Conservation (phyloP, 1,284 basidiomycete genomes). For the Ceraceosorus bombacis region DNA sequence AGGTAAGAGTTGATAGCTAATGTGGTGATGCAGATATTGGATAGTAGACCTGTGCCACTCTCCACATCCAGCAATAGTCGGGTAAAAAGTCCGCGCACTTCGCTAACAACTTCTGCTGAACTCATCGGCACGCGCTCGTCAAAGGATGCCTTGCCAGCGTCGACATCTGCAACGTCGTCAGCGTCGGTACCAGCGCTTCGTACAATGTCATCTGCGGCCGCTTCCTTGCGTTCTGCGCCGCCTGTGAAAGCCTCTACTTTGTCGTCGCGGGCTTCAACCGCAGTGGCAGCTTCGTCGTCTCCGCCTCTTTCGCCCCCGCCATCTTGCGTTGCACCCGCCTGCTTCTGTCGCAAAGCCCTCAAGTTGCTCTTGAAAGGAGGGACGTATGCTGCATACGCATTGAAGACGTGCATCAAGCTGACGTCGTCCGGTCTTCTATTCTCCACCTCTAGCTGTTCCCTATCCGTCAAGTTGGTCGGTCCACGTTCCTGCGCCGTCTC, state of each 20-base stretch:
- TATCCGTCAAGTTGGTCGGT: slow-evolving; percentile 3
- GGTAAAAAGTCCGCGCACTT: slow-evolving; percentile 64
- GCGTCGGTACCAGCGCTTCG: background rate
- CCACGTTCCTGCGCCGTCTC: slow-evolving; percentile 2
- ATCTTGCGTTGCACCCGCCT: background rate
- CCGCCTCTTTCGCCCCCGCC: background rate
- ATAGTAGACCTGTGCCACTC: slow-evolving; percentile 53
- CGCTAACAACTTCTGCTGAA: slow-evolving; percentile 63
- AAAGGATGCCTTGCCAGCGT: background rate
- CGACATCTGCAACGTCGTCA: background rate
- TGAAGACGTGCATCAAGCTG: slow-evolving; percentile 74
- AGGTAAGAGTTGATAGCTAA: no score
- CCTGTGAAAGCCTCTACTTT: background rate
- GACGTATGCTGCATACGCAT: slow-evolving; percentile 74
- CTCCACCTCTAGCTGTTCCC: slow-evolving; percentile 27
- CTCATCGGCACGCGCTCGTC: slow-evolving; percentile 57
- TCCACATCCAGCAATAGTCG: slow-evolving; percentile 58
- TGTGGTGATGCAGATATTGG: slow-evolving; percentile 51
- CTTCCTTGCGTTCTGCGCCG: slow-evolving; percentile 1
- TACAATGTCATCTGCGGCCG: background rate
- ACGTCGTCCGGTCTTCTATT: slow-evolving; percentile 58
- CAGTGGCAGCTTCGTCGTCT: slow-evolving; percentile 3
- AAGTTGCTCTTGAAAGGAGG: slow-evolving; percentile 49
- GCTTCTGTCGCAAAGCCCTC: slow-evolving; percentile 7
- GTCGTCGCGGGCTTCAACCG: slow-evolving; percentile 1